These are phyloP conservation scores for Prunus mume DNA, from an alignment of 306 rosid genomes.

Conservation along the genomic window DNA sequence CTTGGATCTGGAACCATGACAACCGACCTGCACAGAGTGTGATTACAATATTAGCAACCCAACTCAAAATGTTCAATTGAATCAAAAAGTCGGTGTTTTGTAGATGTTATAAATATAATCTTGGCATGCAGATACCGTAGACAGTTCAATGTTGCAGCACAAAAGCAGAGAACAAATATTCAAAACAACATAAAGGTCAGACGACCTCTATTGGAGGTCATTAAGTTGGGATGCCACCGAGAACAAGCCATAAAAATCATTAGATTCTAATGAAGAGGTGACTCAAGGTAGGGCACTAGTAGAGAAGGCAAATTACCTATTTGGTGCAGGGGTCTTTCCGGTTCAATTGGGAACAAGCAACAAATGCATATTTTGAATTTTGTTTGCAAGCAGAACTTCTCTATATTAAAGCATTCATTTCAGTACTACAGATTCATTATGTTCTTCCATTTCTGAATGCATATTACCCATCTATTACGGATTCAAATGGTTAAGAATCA, in stretches of 20 bases:
- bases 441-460: not conserved
- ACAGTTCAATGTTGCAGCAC: not conserved
- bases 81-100: not conserved
- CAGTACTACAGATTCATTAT: not conserved
- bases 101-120: not conserved
- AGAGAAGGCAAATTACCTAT: not conserved
- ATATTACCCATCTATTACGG: not conserved
- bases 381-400: not conserved
- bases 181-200: not conserved
- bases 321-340: not conserved
- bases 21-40: conserved; percentile 51
- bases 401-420: not conserved
- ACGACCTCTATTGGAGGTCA: not conserved
- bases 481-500: not conserved
- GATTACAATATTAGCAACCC: conserved; percentile 13
- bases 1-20: conserved; percentile 95
- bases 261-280: not conserved
- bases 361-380: not conserved
- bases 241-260: not conserved
- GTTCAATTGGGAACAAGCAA: not conserved
- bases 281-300: not conserved
- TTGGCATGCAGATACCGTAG: not conserved
- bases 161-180: no score
- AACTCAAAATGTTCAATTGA: conserved; percentile 5
- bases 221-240: not conserved